Evolutionary conservation across 1,139 yeast species (phyloP).

Genomic region (Zygoascus hellenicus): DNA sequence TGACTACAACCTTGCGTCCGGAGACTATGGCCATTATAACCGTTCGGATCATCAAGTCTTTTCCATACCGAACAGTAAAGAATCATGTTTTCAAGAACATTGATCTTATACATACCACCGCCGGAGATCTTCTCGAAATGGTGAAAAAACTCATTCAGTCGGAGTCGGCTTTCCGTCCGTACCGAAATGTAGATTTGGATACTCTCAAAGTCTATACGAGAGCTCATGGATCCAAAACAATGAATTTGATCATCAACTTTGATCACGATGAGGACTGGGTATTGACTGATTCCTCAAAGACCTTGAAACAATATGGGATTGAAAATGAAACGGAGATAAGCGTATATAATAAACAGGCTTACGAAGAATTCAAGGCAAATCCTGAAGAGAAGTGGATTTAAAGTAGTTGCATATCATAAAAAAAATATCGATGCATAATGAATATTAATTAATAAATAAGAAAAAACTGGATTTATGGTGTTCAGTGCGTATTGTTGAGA

Average conservation of each 20-base stretch:
- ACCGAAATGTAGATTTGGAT: slow-evolving; percentile 69
- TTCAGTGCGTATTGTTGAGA: slow-evolving; percentile 4
- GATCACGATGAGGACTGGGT: slow-evolving; percentile 77
- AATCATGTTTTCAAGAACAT: slow-evolving; percentile 68
- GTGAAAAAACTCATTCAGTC: slow-evolving; percentile 46
- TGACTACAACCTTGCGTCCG: slow-evolving; percentile 64
- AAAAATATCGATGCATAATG: background rate
- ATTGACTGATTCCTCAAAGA: slow-evolving; percentile 41
- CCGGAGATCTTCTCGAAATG: slow-evolving; percentile 49
- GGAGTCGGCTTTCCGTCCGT: slow-evolving; percentile 73
- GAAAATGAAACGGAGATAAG: slow-evolving; percentile 90
- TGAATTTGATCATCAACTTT: slow-evolving; percentile 85
- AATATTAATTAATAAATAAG: background rate
- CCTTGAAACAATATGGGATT: slow-evolving; percentile 61
- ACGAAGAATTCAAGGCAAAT: slow-evolving; percentile 60
- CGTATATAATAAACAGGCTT: slow-evolving; percentile 61
- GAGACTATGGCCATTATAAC: slow-evolving; percentile 67
- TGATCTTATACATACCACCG: slow-evolving; percentile 66
- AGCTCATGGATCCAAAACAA: slow-evolving; percentile 92
- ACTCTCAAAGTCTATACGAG: slow-evolving; percentile 82
- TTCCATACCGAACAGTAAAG: slow-evolving; percentile 86
- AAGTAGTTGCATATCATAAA: background rate
- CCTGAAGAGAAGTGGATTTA: slow-evolving; percentile 83
- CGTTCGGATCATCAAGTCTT: slow-evolving; percentile 80
- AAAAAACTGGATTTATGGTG: background rate